phyloP scores from a whole-genome alignment of 371 early-diverging fungal genomes.

The Syncephalastrum contaminatum region DNA sequence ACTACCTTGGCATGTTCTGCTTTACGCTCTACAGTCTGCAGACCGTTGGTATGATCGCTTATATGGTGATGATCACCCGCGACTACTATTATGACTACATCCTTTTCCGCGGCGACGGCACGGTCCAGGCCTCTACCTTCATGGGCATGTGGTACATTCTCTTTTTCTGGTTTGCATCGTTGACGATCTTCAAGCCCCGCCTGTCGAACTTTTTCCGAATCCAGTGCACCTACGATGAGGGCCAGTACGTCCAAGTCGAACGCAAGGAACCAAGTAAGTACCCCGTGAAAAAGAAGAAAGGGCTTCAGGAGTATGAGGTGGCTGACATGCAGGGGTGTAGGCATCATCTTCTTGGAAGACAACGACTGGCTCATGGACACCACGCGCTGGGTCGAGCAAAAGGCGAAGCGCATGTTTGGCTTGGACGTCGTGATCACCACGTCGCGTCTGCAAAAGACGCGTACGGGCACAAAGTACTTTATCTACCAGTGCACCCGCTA shows the following conservation, averaged over 20 bases:
- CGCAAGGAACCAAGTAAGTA: conserved; percentile 44
- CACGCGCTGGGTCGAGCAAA: conserved; percentile 25
- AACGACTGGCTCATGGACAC: conserved; percentile 22
- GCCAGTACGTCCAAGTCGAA: conserved; percentile 66
- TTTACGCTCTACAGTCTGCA: conserved; percentile 27
- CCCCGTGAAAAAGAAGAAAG: background rate
- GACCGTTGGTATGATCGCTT: conserved; percentile 40
- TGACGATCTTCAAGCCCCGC: conserved; percentile 45
- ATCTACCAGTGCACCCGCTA: conserved; percentile 78
- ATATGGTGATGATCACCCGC: conserved; percentile 34
- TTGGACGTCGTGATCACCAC: conserved; percentile 44
- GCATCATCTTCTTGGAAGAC: conserved; percentile 55
- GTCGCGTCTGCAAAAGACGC: conserved; percentile 44
- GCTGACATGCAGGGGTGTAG: conserved; percentile 15
- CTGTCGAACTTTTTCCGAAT: conserved; percentile 68
- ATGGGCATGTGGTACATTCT: conserved; percentile 67
- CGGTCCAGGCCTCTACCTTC: conserved; percentile 42
- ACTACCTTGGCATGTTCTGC: conserved; percentile 26
- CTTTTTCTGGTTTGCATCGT: conserved; percentile 59
- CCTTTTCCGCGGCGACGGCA: conserved; percentile 29
- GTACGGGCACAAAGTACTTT: conserved; percentile 62
- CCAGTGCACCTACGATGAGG: conserved; percentile 51
- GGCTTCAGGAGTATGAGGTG: background rate
- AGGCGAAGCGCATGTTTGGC: conserved; percentile 27
- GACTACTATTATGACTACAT: conserved; percentile 41